Percentiles rank a stretch among this genome's conserved stretches.
Evolutionary conservation across 345 rosid genomes (phyloP).

Genomic region (Citrus trifoliata): DNA sequence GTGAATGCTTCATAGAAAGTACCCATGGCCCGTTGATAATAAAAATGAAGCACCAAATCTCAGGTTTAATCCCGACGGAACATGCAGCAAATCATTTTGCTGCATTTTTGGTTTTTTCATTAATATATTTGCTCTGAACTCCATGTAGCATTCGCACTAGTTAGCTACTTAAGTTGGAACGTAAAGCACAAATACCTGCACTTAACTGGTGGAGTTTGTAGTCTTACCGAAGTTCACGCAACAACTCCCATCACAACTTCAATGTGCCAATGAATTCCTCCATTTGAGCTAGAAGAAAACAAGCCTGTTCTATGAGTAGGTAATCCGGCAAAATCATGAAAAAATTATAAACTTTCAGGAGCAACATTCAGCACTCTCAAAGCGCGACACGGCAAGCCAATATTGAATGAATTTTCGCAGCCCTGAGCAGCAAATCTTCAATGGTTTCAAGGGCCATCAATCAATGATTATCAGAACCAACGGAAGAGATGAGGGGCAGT

Average conservation of each 20-base stretch:
- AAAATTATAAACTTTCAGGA: neutral
- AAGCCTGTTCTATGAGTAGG: neutral
- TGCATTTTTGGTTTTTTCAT: neutral
- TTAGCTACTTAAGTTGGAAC: neutral
- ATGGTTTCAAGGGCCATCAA: neutral
- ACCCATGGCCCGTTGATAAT: no score
- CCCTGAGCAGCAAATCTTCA: neutral
- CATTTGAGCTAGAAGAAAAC: neutral
- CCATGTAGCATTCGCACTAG: neutral
- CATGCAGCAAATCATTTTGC: neutral
- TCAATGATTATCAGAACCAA: neutral
- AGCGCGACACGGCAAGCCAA: neutral
- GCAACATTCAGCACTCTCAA: neutral
- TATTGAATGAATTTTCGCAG: no score
- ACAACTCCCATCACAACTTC: neutral
- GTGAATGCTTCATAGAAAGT: no score
- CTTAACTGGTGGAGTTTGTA: neutral
- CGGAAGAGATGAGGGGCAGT: no score
- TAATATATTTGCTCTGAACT: neutral
- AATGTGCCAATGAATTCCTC: neutral
- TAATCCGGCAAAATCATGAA: neutral
- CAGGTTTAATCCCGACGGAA: neutral
- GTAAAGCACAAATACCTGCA: neutral
- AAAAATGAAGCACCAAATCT: neutral
- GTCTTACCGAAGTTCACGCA: neutral